Evolutionary conservation across 441 rosid species (phyloP), one percentile per base, ranked within the genome.

Genomic region (Adansonia gregorii): DNA sequence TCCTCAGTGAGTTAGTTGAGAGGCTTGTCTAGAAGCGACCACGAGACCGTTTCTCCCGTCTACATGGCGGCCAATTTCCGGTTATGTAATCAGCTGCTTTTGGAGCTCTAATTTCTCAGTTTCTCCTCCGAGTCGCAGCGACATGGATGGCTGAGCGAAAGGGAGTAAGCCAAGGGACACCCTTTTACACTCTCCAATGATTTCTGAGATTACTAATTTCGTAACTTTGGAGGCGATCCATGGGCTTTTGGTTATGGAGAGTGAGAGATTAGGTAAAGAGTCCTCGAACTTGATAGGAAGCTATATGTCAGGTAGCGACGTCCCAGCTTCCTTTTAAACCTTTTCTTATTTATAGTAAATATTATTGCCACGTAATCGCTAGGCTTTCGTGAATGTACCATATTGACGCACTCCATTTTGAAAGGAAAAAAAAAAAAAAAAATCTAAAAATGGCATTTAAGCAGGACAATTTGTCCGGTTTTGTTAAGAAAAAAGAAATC

Each of bases 1-100:
- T 86, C 87, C 77, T 86, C 89, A 24, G 86, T 86, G 58, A 86
- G 89, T 75, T 78, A 86, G 77, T 74, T 68, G 35, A 86, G 82
- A 59, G 87, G 87, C 72, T 84, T 86, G 74, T 84, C 86, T 9
- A 86, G 84, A 41, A 78, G 74, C 51, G 86, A 84, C 67, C 76
- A 78, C 64, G 80, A 72, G 45, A 79, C 77, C 59, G 82, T 70
- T 83, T 83, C 82, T 54, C 79, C 83, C 64, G 76, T 64, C 48
- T 73, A 68, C 82, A 75, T 75, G 72, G 72, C 54, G 63, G 52
- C 77, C 65, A 67, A 78, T 78, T 79, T 49, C 72, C 20, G 78
- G 31, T 31, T 31, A 31, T 31, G 39, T 31, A 31, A 31, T 31
- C 74, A 27, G 61, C 60, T 27, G 46, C 75, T 9, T 55, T 72